These are phyloP conservation scores for Prinsepia uniflora DNA, from an alignment of 306 rosid species.

Conservation along the genomic window DNA sequence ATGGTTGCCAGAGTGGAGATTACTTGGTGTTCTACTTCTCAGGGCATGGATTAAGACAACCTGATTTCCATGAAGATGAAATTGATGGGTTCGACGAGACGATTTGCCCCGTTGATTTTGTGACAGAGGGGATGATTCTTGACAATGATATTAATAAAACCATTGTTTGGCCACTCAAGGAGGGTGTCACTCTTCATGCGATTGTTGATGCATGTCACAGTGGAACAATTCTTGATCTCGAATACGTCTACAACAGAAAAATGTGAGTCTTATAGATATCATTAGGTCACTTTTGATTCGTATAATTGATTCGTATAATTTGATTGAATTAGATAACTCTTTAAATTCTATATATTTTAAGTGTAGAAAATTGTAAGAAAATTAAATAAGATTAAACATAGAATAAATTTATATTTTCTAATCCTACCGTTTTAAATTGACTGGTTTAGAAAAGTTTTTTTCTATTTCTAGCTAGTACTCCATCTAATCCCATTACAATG, in stretches of 20 bases:
- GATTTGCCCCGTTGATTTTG: conserved; percentile 63
- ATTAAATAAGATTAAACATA: too few species aligned
- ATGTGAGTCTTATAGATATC: conserved; percentile 28
- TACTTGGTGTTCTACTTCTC: conserved; percentile 82
- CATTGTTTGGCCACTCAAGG: conserved; percentile 67
- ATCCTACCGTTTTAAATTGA: too few species aligned
- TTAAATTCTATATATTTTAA: too few species aligned
- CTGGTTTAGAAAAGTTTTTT: too few species aligned
- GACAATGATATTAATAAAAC: conserved; percentile 58
- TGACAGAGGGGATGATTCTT: conserved; percentile 54
- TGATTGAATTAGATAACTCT: too few species aligned
- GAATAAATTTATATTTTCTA: too few species aligned
- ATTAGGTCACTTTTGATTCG: too few species aligned
- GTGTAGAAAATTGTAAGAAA: too few species aligned
- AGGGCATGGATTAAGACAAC: conserved; percentile 70
- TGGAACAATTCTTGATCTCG: conserved; percentile 78
- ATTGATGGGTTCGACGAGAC: conserved; percentile 68
- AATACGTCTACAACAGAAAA: conserved; percentile 33
- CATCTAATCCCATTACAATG: too few species aligned
- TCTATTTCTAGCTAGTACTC: too few species aligned
- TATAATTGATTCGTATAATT: too few species aligned
- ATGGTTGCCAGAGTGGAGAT: conserved; percentile 56
- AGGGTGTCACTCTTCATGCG: conserved; percentile 65
- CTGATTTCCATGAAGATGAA: conserved; percentile 59
- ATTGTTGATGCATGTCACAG: conserved; percentile 86